Percentiles rank a stretch among this genome's conserved stretches.
phyloP scores from a whole-genome alignment of 208 protist species.

The Strigomonas galati region DNA sequence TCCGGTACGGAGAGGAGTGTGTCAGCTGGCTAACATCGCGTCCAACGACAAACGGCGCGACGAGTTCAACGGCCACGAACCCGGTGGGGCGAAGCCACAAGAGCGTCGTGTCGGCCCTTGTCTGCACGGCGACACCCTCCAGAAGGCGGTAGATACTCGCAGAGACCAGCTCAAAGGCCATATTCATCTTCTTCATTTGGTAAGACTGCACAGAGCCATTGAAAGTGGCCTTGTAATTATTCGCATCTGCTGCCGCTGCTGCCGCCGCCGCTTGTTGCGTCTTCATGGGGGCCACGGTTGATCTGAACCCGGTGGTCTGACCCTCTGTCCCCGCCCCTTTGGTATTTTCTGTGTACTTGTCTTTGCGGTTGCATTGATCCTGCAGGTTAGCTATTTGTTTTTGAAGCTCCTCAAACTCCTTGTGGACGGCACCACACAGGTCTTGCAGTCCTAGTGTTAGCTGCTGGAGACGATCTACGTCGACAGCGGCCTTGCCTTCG shows the following conservation, averaged over 20 bases:
- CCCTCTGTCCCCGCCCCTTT: background rate
- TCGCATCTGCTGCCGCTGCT: slow-evolving; percentile 10
- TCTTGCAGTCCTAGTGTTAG: slow-evolving; percentile 46
- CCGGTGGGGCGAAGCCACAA: slow-evolving; percentile 77
- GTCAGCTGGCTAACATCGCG: slow-evolving; percentile 55
- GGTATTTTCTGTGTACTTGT: slow-evolving; percentile 11
- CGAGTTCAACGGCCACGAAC: slow-evolving; percentile 68
- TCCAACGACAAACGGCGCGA: slow-evolving; percentile 86
- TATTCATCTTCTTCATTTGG: slow-evolving; percentile 62
- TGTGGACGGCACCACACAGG: slow-evolving; percentile 64
- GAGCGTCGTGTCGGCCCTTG: slow-evolving; percentile 59
- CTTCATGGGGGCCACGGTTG: background rate
- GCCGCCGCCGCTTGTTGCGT: background rate
- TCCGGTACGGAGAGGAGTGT: slow-evolving; percentile 73
- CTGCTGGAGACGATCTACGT: slow-evolving; percentile 43
- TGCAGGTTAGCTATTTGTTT: slow-evolving; percentile 14
- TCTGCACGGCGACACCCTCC: slow-evolving; percentile 78
- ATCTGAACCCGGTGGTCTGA: background rate
- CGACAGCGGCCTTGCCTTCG: slow-evolving; percentile 31
- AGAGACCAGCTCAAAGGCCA: slow-evolving; percentile 73
- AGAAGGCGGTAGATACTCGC: slow-evolving; percentile 75
- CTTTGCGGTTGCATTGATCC: slow-evolving; percentile 4
- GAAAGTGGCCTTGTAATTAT: slow-evolving; percentile 38
- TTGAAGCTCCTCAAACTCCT: slow-evolving; percentile 58
- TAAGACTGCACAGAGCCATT: slow-evolving; percentile 54